A percentile compares a stretch with the other conserved stretches of the same genome.
Conservation (phyloP, 1,284 basidiomycete genomes). For the Athelia sp. region DNA sequence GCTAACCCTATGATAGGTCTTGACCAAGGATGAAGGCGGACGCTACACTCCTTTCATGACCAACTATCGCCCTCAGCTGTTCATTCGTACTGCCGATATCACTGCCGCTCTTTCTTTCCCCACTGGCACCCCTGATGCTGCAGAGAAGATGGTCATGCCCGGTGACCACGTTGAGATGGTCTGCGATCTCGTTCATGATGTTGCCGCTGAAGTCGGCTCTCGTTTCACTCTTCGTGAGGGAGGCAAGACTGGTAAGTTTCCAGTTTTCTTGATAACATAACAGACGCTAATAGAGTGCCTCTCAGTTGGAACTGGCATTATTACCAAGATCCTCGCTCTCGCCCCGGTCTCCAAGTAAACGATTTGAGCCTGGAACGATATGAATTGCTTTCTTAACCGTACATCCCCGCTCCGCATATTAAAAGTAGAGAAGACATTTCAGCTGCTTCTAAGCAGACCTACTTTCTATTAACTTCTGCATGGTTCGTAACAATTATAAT, state of each 20-base stretch:
- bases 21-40: slow-evolving; percentile 98
- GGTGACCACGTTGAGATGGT: slow-evolving; percentile 97
- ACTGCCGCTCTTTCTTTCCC: slow-evolving; percentile 88
- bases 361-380: background rate
- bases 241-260: slow-evolving; percentile 78
- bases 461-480: background rate
- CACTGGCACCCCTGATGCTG: slow-evolving; percentile 69
- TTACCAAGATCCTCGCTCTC: slow-evolving; percentile 73
- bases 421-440: slow-evolving; percentile 1
- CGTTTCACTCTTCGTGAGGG: slow-evolving; percentile 97
- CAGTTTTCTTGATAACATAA: slow-evolving; percentile 1
- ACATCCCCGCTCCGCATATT: slow-evolving; percentile 1
- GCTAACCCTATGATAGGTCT: slow-evolving; percentile 43
- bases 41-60: slow-evolving; percentile 97
- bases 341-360: slow-evolving; percentile 10
- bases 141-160: slow-evolving; percentile 95
- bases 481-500: too few relatives aligned
- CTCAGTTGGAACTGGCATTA: slow-evolving; percentile 85
- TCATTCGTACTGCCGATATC: slow-evolving; percentile 94
- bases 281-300: slow-evolving; percentile 10
- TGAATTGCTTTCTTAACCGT: background rate
- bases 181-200: slow-evolving; percentile 82
- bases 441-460: background rate
- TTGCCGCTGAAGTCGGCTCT: slow-evolving; percentile 89
- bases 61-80: slow-evolving; percentile 96